Conservation (phyloP, 2,329 filamentous ascomycete genomes). For the Cryphonectria radicalis region DNA sequence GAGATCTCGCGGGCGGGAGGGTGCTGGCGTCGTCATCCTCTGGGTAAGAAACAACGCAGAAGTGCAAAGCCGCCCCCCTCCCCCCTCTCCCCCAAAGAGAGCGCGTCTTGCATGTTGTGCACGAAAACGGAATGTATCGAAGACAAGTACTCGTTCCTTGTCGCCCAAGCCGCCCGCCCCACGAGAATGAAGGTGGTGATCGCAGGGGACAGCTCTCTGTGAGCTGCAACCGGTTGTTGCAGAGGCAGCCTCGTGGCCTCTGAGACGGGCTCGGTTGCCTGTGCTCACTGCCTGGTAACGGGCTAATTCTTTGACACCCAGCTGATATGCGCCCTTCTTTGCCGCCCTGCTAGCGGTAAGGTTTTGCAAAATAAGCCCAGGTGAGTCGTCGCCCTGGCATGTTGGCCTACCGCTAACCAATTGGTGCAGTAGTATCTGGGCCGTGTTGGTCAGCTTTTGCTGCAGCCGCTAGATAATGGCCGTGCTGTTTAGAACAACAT, state of each 20-base stretch:
- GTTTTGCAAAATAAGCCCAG: not conserved
- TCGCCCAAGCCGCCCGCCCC: conserved; percentile 1
- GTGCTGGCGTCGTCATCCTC: not conserved
- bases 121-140: conserved; percentile 6
- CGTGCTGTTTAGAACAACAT: not conserved
- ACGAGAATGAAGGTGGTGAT: conserved; percentile 1
- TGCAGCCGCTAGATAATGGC: not conserved
- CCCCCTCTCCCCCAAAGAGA: not conserved
- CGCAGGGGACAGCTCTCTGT: not conserved
- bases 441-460: conserved; percentile 1
- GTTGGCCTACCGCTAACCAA: not conserved
- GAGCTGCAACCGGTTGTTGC: conserved; percentile 1
- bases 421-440: not conserved
- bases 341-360: conserved; percentile 4
- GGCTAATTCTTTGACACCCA: conserved; percentile 3
- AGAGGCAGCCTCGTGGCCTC: not conserved
- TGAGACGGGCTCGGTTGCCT: conserved; percentile 8
- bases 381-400: conserved; percentile 4
- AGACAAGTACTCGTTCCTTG: not conserved
- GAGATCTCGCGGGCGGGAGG: not conserved
- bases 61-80: not conserved
- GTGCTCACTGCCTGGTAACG: not conserved
- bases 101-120: not conserved
- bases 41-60: not conserved
- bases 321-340: conserved; percentile 11